Evolutionary conservation across 2,329 filamentous ascomycete species (phyloP).

Genomic region (Talaromyces verruculosus): DNA sequence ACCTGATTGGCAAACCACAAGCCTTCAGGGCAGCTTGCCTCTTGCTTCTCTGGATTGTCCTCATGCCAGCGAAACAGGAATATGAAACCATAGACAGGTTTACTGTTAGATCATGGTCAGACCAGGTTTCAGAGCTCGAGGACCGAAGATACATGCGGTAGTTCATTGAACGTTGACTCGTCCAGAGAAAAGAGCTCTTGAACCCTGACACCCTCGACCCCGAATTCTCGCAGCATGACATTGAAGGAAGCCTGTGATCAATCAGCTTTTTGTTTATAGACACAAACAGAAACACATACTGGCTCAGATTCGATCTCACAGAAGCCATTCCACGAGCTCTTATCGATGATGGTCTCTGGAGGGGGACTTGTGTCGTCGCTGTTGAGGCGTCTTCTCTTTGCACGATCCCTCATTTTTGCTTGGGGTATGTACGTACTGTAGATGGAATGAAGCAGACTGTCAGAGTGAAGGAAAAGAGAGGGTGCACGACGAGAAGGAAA

Average conservation of each 20-base stretch:
- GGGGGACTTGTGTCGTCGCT: slow-evolving; percentile 3
- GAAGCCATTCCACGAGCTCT: slow-evolving; percentile 48
- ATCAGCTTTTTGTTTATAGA: neutral
- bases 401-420: slow-evolving; percentile 12
- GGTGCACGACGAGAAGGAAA: neutral
- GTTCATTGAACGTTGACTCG: slow-evolving; percentile 58
- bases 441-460: neutral
- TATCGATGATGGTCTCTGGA: slow-evolving; percentile 33
- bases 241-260: slow-evolving; percentile 74
- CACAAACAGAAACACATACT: slow-evolving; percentile 44
- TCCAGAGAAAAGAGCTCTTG: slow-evolving; percentile 76
- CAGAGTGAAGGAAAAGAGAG: neutral
- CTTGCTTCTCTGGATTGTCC: slow-evolving; percentile 53
- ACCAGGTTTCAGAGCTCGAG: neutral
- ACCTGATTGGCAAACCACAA: slow-evolving; percentile 97
- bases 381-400: slow-evolving; percentile 20
- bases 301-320: slow-evolving; percentile 86
- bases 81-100: slow-evolving; percentile 80
- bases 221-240: slow-evolving; percentile 75
- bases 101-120: slow-evolving; percentile 44
- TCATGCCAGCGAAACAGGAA: slow-evolving; percentile 77
- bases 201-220: slow-evolving; percentile 69
- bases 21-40: slow-evolving; percentile 58
- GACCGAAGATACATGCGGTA: slow-evolving; percentile 55
- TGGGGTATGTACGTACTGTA: neutral